A percentile compares a stretch with the other conserved stretches of the same genome.
phyloP scores from a whole-genome alignment of 2,329 filamentous ascomycete species.

The Talaromyces verruculosus region DNA sequence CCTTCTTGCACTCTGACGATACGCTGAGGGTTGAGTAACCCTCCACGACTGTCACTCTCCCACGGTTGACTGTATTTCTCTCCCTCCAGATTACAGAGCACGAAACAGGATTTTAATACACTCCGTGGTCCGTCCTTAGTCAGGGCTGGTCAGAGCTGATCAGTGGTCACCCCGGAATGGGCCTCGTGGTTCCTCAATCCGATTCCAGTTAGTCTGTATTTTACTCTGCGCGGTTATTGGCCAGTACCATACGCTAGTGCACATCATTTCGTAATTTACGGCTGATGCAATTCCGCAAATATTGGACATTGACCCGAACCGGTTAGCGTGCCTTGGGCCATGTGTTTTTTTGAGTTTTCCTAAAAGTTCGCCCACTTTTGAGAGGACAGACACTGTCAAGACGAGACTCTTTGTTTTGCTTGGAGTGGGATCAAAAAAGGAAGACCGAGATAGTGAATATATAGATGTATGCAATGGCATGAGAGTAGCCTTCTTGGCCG shows the following conservation, averaged over 20 bases:
- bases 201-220: background rate
- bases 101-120: background rate
- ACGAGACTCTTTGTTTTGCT: background rate
- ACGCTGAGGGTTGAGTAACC: conserved; percentile 2
- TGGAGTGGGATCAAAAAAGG: background rate
- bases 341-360: conserved; percentile 13
- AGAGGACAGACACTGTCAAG: background rate
- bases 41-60: background rate
- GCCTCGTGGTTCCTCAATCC: conserved; percentile 1
- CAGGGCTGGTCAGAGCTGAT: background rate
- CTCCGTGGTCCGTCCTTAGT: conserved; percentile 4
- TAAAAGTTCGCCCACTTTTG: background rate
- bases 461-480: background rate
- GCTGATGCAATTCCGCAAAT: background rate
- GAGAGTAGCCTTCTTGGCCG: background rate
- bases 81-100: too few relatives aligned
- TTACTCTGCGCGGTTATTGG: background rate
- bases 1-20: background rate
- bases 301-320: background rate
- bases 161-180: background rate
- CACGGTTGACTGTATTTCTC: background rate
- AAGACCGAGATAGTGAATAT: background rate
- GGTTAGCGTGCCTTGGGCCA: conserved; percentile 1
- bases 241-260: background rate
- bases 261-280: conserved; percentile 11